A percentile compares a stretch with the other conserved stretches of the same genome.
Evolutionary conservation across 768 basidiomycete species (phyloP).

Genomic region (Cyclocybe cylindracea): DNA sequence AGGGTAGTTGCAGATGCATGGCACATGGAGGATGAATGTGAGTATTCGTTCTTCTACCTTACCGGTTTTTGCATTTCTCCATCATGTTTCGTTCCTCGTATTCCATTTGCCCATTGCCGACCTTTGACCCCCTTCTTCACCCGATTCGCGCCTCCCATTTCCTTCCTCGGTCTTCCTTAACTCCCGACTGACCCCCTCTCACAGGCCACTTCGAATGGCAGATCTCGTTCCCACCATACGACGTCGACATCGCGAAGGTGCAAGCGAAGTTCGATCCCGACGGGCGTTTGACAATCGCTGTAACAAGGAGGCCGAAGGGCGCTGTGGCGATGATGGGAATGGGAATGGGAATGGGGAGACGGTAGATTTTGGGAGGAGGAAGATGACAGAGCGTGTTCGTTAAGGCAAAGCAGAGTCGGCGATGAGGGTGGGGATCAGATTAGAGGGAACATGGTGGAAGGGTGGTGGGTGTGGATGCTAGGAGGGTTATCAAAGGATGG

Average conservation of each 20-base stretch:
- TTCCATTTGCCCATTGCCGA: neutral
- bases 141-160: neutral
- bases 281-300: slow-evolving; percentile 49
- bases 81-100: slow-evolving; percentile 1
- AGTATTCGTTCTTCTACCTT: slow-evolving; percentile 24
- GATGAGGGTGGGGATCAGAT: no score
- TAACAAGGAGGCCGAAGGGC: slow-evolving; percentile 23
- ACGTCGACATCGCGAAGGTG: slow-evolving; percentile 54
- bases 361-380: no score
- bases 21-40: slow-evolving; percentile 62
- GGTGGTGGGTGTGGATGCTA: no score
- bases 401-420: no score
- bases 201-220: slow-evolving; percentile 66
- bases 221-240: slow-evolving; percentile 51
- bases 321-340: no score
- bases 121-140: neutral
- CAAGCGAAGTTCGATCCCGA: slow-evolving; percentile 49
- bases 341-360: no score
- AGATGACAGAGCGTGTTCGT: no score
- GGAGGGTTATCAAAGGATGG: no score
- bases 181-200: neutral
- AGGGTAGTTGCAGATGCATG: slow-evolving; percentile 63
- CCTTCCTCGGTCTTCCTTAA: neutral
- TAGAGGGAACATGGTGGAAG: no score
- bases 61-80: neutral